Percentiles rank a stretch among this genome's conserved stretches.
These are phyloP conservation scores for Basidiobolus heterosporus DNA, from an alignment of 371 early-diverging fungal species.

Conservation along the genomic window DNA sequence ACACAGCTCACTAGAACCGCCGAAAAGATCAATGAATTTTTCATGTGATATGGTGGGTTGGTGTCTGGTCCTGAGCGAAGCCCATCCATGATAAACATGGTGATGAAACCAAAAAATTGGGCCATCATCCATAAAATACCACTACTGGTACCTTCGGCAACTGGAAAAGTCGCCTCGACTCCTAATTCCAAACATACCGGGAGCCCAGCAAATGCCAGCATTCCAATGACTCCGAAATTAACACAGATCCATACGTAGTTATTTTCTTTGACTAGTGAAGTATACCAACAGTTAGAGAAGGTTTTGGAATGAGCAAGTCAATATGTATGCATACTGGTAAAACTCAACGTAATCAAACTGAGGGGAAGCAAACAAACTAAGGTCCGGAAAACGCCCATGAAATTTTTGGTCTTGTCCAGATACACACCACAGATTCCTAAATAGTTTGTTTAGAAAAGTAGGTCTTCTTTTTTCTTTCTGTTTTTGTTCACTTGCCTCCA, in stretches of 20 bases:
- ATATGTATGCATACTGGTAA: too few relatives aligned
- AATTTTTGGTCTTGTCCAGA: constrained; percentile 17
- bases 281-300: too few relatives aligned
- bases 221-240: constrained; percentile 22
- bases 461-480: neutral
- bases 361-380: too few relatives aligned
- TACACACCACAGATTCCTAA: constrained; percentile 25
- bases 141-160: constrained; percentile 26
- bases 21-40: too few relatives aligned
- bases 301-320: too few relatives aligned
- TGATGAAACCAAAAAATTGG: constrained; percentile 27
- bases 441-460: neutral
- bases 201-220: constrained; percentile 25
- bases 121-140: constrained; percentile 28
- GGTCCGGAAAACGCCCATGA: too few relatives aligned
- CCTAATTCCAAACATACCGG: constrained; percentile 33
- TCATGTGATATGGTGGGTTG: too few relatives aligned
- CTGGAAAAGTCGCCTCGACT: constrained; percentile 34
- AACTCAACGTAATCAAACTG: too few relatives aligned
- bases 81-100: constrained; percentile 20
- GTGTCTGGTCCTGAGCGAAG: constrained; percentile 7
- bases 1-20: too few relatives aligned
- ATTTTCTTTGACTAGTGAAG: constrained; percentile 3
- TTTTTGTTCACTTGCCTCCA: constrained; percentile 12
- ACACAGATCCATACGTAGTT: constrained; percentile 23